Conservation (phyloP, 306 rosid genomes). For the Cucumis melo region DNA sequence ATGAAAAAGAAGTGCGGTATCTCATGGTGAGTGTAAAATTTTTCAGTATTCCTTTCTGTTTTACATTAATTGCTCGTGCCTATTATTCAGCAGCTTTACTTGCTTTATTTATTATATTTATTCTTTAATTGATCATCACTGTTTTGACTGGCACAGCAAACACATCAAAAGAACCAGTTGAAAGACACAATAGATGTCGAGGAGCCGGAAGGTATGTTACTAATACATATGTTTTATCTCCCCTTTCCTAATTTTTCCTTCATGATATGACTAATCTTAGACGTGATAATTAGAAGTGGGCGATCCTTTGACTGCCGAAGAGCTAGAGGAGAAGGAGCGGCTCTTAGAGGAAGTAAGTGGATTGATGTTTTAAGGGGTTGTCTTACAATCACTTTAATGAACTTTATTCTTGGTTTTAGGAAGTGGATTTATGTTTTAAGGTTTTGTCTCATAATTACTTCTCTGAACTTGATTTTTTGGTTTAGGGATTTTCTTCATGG, state of each 20-base stretch:
- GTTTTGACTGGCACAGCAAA: conserved; percentile 45
- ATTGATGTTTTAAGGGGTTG: conserved; percentile 8
- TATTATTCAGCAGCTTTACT: background rate
- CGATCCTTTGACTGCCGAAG: conserved; percentile 94
- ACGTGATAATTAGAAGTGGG: conserved; percentile 51
- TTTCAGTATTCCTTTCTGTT: background rate
- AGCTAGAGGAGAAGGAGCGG: conserved; percentile 83
- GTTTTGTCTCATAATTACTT: background rate
- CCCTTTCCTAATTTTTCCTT: background rate
- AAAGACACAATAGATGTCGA: conserved; percentile 94
- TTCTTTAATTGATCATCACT: conserved; percentile 8
- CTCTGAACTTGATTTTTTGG: conserved; percentile 20
- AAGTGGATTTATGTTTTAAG: no score
- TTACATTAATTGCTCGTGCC: background rate
- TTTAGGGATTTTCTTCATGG: conserved; percentile 96
- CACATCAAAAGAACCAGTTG: conserved; percentile 93
- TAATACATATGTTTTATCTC: background rate
- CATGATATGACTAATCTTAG: conserved; percentile 10
- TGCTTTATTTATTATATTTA: background rate
- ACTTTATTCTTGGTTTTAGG: conserved; percentile 34
- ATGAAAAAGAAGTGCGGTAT: conserved; percentile 93
- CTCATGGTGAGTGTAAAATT: conserved; percentile 65
- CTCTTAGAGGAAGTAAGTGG: conserved; percentile 60
- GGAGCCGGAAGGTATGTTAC: conserved; percentile 66
- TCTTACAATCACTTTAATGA: conserved; percentile 6